phyloP scores from a whole-genome alignment of 2,329 filamentous ascomycete species.

The Colletotrichum eremochloae region DNA sequence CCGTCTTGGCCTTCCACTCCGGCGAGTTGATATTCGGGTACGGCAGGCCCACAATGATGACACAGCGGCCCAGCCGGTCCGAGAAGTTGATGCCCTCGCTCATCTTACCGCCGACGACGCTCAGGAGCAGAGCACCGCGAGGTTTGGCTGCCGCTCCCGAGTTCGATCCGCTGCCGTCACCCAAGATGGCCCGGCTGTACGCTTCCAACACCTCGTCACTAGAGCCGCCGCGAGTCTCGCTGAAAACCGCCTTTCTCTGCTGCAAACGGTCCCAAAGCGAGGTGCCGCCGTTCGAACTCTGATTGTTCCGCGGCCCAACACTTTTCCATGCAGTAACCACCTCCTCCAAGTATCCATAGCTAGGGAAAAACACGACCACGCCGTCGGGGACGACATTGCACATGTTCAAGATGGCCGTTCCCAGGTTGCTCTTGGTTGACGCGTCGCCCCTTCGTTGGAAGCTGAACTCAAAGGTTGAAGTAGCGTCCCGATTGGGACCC shows the following conservation, averaged over 20 bases:
- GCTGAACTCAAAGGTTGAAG: constrained; percentile 83
- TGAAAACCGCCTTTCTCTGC: constrained; percentile 73
- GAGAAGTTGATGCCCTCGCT: constrained; percentile 99
- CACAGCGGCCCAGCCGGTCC: constrained; percentile 87
- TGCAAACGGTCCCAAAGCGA: constrained; percentile 71
- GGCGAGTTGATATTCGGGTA: constrained; percentile 92
- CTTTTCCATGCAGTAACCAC: constrained; percentile 75
- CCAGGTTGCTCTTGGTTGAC: constrained; percentile 80
- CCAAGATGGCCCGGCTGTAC: constrained; percentile 78
- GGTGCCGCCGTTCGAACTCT: constrained; percentile 46
- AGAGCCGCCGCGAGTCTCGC: constrained; percentile 66
- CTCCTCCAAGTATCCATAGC: constrained; percentile 88
- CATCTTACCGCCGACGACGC: constrained; percentile 93
- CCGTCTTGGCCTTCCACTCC: constrained; percentile 93
- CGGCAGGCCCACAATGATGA: constrained; percentile 91
- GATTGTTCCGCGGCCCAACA: constrained; percentile 70
- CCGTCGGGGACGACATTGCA: constrained; percentile 86
- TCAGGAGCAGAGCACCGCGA: constrained; percentile 83
- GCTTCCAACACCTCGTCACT: constrained; percentile 79
- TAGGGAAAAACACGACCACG: constrained; percentile 94
- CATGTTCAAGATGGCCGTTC: constrained; percentile 77
- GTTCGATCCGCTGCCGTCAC: constrained; percentile 47
- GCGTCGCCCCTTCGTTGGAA: constrained; percentile 81
- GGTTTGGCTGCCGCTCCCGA: constrained; percentile 26
- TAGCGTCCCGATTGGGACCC: constrained; percentile 45